phyloP scores from a whole-genome alignment of 2,329 filamentous ascomycete genomes.

The Celoporthe dispersa region DNA sequence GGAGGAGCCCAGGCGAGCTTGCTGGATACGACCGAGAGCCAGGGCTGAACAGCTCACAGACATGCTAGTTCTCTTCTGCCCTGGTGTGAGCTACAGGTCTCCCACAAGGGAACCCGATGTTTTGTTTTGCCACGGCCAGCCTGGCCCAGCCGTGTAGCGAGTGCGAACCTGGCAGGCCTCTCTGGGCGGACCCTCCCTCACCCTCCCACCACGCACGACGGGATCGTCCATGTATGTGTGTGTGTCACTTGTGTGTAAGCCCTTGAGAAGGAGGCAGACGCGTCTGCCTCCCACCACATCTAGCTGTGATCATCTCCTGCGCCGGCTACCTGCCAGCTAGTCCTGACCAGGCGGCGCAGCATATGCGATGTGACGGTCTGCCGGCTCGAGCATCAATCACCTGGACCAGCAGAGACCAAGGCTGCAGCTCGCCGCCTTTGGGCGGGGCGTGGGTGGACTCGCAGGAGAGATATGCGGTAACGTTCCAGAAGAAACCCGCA shows the following conservation, averaged over 20 bases:
- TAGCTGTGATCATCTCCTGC: conserved; percentile 2
- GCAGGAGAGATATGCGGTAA: background rate
- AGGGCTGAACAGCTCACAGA: background rate
- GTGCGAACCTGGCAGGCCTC: background rate
- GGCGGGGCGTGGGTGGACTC: background rate
- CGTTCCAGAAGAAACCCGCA: background rate
- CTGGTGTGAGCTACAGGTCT: background rate
- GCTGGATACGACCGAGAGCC: too few relatives aligned
- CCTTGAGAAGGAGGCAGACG: background rate
- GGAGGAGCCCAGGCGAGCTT: background rate
- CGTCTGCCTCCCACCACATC: background rate
- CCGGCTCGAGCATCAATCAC: background rate
- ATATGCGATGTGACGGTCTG: background rate
- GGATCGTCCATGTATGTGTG: background rate
- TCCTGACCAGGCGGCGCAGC: background rate
- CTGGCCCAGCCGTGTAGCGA: background rate
- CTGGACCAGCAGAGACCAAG: background rate
- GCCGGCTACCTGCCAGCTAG: background rate
- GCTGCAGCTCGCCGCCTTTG: background rate
- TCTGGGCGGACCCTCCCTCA: background rate
- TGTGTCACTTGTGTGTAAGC: background rate
- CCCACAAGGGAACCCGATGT: background rate
- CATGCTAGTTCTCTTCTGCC: background rate
- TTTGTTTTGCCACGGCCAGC: background rate
- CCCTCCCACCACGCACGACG: background rate